Base-by-base conservation (phyloP, 768 basidiomycete genomes). In the Agrocybe pediades region DNA sequence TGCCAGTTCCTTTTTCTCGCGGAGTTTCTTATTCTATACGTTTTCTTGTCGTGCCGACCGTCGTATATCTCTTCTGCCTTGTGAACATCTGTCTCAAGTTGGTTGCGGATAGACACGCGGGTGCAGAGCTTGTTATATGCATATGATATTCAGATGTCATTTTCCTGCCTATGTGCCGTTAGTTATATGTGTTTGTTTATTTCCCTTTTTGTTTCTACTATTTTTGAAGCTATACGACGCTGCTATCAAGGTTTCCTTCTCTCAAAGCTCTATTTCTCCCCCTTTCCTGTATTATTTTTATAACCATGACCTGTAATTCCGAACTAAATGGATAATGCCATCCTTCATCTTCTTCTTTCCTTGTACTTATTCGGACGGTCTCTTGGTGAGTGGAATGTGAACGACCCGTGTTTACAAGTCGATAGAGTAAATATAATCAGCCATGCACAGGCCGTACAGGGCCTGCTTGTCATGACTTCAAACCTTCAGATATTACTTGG, bases 251-350 rank as follows among this genome's bases (percentile, higher is more conserved):
- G 20, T 2, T 49, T 52, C 51, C 46, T 56, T 52, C 42, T 65
- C 53, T 48, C 55, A 50, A 50, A 59, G 53, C 46, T 59, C 60
- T 60, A 53, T 58, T 58, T 51, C 47, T 59, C 49, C 23, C 52
- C 53, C 49, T 63, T 64, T 59, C 67, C 65, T 71, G 68, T 71
- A 71, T 70, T 67, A 63, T 70, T 70, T 67, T 69, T 70, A 71
- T 71, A 63, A 63, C 62, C 60, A 59, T 58, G 59, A 70, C 64
- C 60, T 69, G 64, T 67, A 63, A 58, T 63, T 58, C 53, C 59
- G 57, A 51, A 50, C 53, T 60, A 62, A 45, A 48, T 59, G 58
- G 61, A 62, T 54, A 49, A 62, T 62, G 9, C 49, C 40, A 47
- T 48, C n/a, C n/a, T n/a, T n/a, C n/a, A 48, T 52, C 30, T 43